These are phyloP conservation scores for Leishmania braziliensis DNA, from an alignment of 208 protist genomes.

Conservation along the genomic window DNA sequence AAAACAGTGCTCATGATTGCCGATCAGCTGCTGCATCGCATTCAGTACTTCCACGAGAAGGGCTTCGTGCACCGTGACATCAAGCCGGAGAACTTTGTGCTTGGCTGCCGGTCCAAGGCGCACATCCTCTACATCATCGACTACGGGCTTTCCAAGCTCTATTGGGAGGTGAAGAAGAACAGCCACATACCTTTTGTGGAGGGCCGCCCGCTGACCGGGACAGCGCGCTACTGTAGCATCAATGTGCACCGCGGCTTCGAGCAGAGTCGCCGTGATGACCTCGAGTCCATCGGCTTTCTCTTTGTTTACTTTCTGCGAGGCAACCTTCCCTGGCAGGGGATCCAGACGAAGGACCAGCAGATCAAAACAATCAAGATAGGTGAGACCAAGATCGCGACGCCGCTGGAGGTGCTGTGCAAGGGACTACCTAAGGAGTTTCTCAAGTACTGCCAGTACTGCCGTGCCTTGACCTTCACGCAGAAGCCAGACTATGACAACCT, in stretches of 20 bases:
- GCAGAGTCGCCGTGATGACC: slow-evolving; percentile 94
- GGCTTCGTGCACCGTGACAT: slow-evolving; percentile 91
- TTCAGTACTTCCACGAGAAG: slow-evolving; percentile 84
- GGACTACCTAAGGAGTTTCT: slow-evolving; percentile 72
- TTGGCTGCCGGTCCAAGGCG: slow-evolving; percentile 54
- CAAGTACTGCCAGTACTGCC: slow-evolving; percentile 76
- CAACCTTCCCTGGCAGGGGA: slow-evolving; percentile 94
- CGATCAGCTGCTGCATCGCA: slow-evolving; percentile 96
- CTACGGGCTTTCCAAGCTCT: slow-evolving; percentile 99
- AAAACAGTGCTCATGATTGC: slow-evolving; percentile 99
- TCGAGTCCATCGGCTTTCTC: slow-evolving; percentile 94
- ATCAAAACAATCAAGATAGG: slow-evolving; percentile 85
- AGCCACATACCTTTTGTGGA: slow-evolving; percentile 98
- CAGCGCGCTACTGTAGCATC: slow-evolving; percentile 98
- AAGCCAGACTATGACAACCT: slow-evolving; percentile 85
- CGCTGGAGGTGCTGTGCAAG: slow-evolving; percentile 69
- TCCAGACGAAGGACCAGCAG: slow-evolving; percentile 72
- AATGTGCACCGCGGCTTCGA: slow-evolving; percentile 99
- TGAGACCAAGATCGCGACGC: slow-evolving; percentile 80
- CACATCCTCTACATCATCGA: slow-evolving; percentile 96
- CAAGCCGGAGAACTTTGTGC: slow-evolving; percentile 92
- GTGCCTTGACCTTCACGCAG: slow-evolving; percentile 70
- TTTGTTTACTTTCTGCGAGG: slow-evolving; percentile 94
- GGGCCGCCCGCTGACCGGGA: slow-evolving; percentile 98
- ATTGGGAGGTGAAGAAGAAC: slow-evolving; percentile 93